Base-by-base conservation (phyloP, 495 filamentous ascomycete species). In the Talaromyces thailandensis region DNA sequence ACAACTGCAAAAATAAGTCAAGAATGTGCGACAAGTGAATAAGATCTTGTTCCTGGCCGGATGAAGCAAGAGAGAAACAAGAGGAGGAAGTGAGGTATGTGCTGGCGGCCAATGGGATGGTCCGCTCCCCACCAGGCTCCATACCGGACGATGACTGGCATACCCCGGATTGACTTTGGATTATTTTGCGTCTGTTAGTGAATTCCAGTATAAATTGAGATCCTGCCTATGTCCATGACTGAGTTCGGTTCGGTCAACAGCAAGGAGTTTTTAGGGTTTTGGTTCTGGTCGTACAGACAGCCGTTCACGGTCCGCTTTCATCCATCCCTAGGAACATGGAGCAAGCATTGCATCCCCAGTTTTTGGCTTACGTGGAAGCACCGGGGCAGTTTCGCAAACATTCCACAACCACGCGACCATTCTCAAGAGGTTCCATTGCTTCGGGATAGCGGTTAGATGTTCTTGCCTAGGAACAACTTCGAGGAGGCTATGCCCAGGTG, bases 121-220 rank as follows among this genome's bases (percentile, higher is more conserved):
- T 25, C 29, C 8, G 55, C 55, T 57, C 55, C 55, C 55, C 55
- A 57, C 55, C 55, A 57, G 28, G 12, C 51, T 26, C 51, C 51
- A 55, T 55, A 55, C 51, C 51, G 4, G 26, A n/a, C 51, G 51
- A 55, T 8, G 51, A 55, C 51, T 55, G 51, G 51, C 51, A 55
- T 55, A n/a, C 24, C 24, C 51, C 23, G 24, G 23, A n/a, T 26
- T 2, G 11, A 23, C 51, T 55, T 2, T 2, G 8, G 43, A 48
- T n/a, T n/a, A 48, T 21, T 6, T 21, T 21, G 43, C 21, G 21
- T 21, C 8, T 48, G 9, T 21, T 16, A 4, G 12, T 16, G 35
- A n/a, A n/a, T n/a, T n/a, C n/a, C n/a, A n/a, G n/a, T n/a, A n/a
- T 40, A 40, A 2, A 40, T 16, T 40, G 35, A 40, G 1, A 14